These are phyloP conservation scores for Melampsora abietis-canadensis DNA, from an alignment of 1,284 basidiomycete species.

Conservation along the genomic window DNA sequence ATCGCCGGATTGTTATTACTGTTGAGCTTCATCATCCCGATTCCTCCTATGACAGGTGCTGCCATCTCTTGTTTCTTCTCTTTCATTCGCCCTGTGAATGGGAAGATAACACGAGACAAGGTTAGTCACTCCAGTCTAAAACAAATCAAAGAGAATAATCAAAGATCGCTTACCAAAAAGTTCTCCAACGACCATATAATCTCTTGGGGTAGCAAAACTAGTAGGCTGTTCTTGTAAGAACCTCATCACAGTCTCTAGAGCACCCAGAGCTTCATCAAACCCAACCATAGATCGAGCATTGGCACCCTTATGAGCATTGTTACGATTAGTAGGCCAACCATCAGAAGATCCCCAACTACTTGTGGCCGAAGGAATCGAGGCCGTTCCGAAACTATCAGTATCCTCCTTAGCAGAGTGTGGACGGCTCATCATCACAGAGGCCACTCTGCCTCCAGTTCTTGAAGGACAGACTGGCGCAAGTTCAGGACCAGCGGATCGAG, in stretches of 20 bases:
- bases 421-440: no score
- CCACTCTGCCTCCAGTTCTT: background rate
- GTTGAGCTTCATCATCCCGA: no score
- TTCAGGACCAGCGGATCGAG: conserved; percentile 6
- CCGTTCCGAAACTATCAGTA: no score
- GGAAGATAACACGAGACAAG: background rate
- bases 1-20: no score
- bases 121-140: background rate
- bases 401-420: no score
- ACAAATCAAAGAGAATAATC: background rate
- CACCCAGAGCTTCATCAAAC: conserved; percentile 34
- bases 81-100: conserved; percentile 30
- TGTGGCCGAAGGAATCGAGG: no score
- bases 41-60: no score
- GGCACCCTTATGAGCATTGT: conserved; percentile 13
- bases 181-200: conserved; percentile 43
- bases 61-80: conserved; percentile 42
- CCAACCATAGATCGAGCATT: conserved; percentile 10
- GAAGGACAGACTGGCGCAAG: conserved; percentile 35
- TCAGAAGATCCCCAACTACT: background rate
- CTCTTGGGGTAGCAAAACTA: conserved; percentile 33
- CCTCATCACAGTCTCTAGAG: conserved; percentile 33
- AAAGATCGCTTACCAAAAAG: conserved; percentile 28
- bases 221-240: conserved; percentile 43
- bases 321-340: background rate